phyloP scores from a whole-genome alignment of 202 grass and related monocot species.

The Eragrostis tef region DNA sequence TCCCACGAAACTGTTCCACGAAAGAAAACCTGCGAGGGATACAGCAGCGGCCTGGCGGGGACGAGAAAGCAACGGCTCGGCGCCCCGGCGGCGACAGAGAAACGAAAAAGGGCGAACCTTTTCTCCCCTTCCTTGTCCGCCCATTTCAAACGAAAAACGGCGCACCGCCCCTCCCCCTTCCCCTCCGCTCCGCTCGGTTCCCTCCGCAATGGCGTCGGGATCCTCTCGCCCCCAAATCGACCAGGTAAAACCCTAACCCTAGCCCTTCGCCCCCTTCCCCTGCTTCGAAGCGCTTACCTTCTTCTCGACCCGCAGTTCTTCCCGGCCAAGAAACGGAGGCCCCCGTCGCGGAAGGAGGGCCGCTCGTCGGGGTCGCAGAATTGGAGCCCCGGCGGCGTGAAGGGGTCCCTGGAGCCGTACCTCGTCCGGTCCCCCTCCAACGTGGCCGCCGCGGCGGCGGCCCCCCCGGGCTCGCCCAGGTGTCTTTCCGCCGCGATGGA shows the following conservation, averaged over 20 bases:
- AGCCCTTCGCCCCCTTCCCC: neutral
- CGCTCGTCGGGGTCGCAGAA: conserved; percentile 33
- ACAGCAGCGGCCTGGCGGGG: no score
- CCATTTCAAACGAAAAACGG: conserved; percentile 36
- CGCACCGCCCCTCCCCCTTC: neutral
- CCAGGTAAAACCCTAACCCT: conserved; percentile 64
- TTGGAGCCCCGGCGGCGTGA: conserved; percentile 49
- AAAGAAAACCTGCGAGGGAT: no score
- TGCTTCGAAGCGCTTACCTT: neutral
- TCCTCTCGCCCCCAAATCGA: conserved; percentile 65
- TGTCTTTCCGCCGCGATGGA: conserved; percentile 46
- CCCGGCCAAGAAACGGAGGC: conserved; percentile 75
- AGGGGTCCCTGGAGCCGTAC: conserved; percentile 60
- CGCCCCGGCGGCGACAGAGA: neutral
- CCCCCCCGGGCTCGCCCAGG: conserved; percentile 17
- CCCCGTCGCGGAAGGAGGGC: conserved; percentile 51
- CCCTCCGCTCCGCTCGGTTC: neutral
- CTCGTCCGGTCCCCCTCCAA: conserved; percentile 49
- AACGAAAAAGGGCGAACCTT: neutral
- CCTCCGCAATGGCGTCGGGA: conserved; percentile 64
- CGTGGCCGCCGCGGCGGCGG: neutral
- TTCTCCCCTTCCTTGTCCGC: neutral
- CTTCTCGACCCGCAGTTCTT: conserved; percentile 65
- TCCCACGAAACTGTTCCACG: no score
- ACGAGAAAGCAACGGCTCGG: no score